phyloP scores from a whole-genome alignment of 148 eudicot species.

The Nyssa sinensis region DNA sequence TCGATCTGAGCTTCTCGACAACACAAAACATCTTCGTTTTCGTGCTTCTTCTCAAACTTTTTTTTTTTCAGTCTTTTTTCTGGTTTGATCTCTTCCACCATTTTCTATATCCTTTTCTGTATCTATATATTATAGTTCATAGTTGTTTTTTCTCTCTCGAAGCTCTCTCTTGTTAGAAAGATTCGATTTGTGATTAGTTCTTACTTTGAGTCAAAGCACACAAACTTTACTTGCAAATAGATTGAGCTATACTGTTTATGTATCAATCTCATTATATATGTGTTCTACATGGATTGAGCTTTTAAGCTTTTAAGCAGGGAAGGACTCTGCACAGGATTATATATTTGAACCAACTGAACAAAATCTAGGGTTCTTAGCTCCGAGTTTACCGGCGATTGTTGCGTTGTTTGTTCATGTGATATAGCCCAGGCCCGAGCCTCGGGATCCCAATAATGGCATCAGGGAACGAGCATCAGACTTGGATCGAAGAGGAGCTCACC shows the following conservation, averaged over 20 bases:
- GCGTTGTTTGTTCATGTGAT: conserved; percentile 11
- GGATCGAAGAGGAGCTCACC: conserved; percentile 30
- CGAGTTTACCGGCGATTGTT: conserved; percentile 38
- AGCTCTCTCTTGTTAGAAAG: neutral
- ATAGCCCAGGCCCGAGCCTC: conserved; percentile 42
- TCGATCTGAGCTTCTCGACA: neutral
- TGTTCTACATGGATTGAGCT: neutral
- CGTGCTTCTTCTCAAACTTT: neutral
- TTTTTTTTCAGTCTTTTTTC: neutral
- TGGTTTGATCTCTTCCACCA: conserved; percentile 10
- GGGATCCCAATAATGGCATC: conserved; percentile 35
- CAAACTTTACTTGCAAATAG: neutral
- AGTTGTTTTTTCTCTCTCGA: neutral
- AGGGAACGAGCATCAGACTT: conserved; percentile 30
- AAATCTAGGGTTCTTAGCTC: conserved; percentile 18
- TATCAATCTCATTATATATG: conserved; percentile 2
- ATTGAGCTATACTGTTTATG: neutral
- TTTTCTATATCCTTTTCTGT: neutral
- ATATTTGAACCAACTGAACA: conserved; percentile 10
- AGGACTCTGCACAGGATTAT: neutral
- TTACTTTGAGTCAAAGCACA: neutral
- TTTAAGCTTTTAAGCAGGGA: conserved; percentile 1
- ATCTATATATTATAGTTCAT: neutral
- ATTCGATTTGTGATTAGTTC: neutral
- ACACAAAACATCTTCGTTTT: neutral